A percentile compares a stretch with the other conserved stretches of the same genome.
Conservation (phyloP, 441 rosid species). For the Euphorbia schlechtendalii region DNA sequence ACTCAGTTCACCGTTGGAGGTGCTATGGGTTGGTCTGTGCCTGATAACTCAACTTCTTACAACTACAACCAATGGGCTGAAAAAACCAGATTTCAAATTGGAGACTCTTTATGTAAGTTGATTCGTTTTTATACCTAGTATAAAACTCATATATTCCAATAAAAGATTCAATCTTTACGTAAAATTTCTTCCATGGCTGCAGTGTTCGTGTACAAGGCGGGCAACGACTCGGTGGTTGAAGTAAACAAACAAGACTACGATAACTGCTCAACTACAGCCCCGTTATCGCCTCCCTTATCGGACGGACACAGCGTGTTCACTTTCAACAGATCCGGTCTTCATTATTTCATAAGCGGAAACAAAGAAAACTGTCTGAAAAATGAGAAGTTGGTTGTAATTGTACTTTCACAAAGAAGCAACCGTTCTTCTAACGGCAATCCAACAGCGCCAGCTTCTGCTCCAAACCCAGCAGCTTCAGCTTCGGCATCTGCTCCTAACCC, state of each 20-base stretch:
- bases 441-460: conserved; percentile 23
- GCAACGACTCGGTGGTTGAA: conserved; percentile 63
- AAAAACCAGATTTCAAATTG: conserved; percentile 58
- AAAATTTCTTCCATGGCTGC: conserved; percentile 3
- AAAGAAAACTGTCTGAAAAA: conserved; percentile 56
- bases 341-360: conserved; percentile 78
- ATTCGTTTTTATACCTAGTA: background rate
- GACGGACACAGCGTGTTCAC: conserved; percentile 63
- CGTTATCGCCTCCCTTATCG: conserved; percentile 32
- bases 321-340: conserved; percentile 50
- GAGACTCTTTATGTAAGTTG: conserved; percentile 68
- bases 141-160: background rate
- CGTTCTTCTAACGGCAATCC: conserved; percentile 17
- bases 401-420: conserved; percentile 65
- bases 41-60: conserved; percentile 26
- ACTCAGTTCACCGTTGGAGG: conserved; percentile 51
- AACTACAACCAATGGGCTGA: conserved; percentile 67
- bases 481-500: conserved; percentile 32
- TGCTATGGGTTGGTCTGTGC: conserved; percentile 53
- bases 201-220: conserved; percentile 57
- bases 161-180: background rate
- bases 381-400: conserved; percentile 51
- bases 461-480: conserved; percentile 16
- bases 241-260: conserved; percentile 53
- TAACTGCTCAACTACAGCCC: conserved; percentile 47